Base-by-base conservation (phyloP, 176 grass and related monocot genomes). In the Elymus sibiricus region DNA sequence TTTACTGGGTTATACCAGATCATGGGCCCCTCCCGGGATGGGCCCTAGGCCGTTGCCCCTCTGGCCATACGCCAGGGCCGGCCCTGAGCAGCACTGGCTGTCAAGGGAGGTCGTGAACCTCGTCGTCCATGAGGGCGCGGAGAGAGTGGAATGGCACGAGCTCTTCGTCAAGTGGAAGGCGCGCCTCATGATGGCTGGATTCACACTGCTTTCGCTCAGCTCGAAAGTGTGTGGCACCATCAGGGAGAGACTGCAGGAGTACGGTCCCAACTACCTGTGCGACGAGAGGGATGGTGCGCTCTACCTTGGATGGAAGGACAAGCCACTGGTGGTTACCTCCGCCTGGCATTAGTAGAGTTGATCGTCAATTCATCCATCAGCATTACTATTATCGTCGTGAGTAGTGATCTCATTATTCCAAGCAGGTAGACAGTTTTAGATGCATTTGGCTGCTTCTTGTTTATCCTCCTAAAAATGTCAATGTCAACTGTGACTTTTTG, bases 31-130 rank as follows among this genome's bases (percentile, higher is more conserved):
- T n/a, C n/a, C n/a, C n/a, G n/a, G n/a, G n/a, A n/a, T n/a, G n/a
- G n/a, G n/a, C n/a, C n/a, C n/a, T n/a, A n/a, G n/a, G n/a, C n/a
- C n/a, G n/a, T n/a, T n/a, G n/a, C n/a, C n/a, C n/a, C n/a, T n/a
- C n/a, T n/a, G n/a, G n/a, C n/a, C n/a, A n/a, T n/a, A n/a, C n/a
- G n/a, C n/a, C n/a, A n/a, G n/a, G n/a, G n/a, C n/a, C n/a, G n/a
- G n/a, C n/a, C n/a, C n/a, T n/a, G 95, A 98, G 79, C 95, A 95
- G 66, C 93, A 93, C 81, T 95, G 91, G 85, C 56, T 98, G 24
- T 91, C 91, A 1, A 86, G 91, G 78, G 91, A 95, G 80, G 93
- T 98, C 62, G 93, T 93, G n/a, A 95, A 93, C 79, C 84, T 95
- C 13, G 72, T 98, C 62, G 91, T 93, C 64, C 93, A 91, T 12